Base-by-base conservation (phyloP, 2,329 filamentous ascomycete species). In the Keithomyces neogunnii region DNA sequence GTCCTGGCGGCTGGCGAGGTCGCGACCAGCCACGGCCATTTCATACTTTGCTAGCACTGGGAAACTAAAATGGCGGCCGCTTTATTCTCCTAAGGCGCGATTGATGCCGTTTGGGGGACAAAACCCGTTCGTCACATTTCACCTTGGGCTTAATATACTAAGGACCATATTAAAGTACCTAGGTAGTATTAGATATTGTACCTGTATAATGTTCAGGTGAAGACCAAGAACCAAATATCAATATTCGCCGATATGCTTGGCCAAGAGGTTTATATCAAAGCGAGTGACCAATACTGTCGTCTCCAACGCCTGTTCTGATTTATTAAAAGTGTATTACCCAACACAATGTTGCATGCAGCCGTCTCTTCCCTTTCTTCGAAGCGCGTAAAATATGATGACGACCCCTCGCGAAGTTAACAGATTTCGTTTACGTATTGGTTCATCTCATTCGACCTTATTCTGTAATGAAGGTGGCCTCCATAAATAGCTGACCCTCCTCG, bases 401-500 rank as follows among this genome's bases (percentile, higher is more conserved):
- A 19, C 19, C 19, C 19, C 19, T 19, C 19, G 19, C 19, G 19
- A 19, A 19, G 19, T 19, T 19, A 19, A 19, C 19, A 19, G 19
- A 19, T 19, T 19, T 19, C 19, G 19, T 19, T 19, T 19, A 19
- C 19, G 19, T 19, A 19, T n/a, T 32, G 33, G 5, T 35, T 44
- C 5, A 9, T 29, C 29, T 30, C 4, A 5, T 30, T 44, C 30
- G 11, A 50, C 13, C 59, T 60, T 66, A 69, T 56, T 73, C 85
- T 49, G 86, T 90, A 70, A 99, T 95, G 73, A 97, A 99, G n/a
- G 91, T 96, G 3, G 93, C 90, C 73, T 99, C 93, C 52, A 81
- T 82, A 71, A 95, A 95, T 50, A 95, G 71, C 45, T 72, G 74
- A 46, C 93, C 93, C 63, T 90, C 75, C 69, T 97, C 92, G 19